phyloP scores from a whole-genome alignment of 75 land plant species.

The Picea sitchensis region DNA sequence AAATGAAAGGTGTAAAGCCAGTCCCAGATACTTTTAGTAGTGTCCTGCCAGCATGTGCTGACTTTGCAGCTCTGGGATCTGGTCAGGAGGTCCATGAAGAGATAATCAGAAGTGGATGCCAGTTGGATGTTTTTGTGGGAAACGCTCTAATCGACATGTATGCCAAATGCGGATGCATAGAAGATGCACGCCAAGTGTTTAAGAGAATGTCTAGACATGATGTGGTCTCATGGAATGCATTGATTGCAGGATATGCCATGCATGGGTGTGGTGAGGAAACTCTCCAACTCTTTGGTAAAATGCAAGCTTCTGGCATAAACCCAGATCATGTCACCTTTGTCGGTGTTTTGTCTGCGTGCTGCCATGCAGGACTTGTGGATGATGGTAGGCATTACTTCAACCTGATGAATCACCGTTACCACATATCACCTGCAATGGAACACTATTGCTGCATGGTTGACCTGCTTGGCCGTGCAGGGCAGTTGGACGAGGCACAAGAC shows the following conservation, averaged over 20 bases:
- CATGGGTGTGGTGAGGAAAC: conserved; percentile 14
- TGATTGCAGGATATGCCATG: conserved; percentile 40
- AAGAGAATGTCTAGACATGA: conserved; percentile 34
- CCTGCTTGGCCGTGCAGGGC: conserved; percentile 18
- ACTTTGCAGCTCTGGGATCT: conserved; percentile 12
- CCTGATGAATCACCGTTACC: not conserved
- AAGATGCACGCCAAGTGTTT: conserved; percentile 30
- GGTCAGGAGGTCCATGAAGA: conserved; percentile 42
- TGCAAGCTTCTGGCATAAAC: conserved; percentile 4
- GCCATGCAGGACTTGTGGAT: conserved; percentile 16
- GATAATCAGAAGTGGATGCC: conserved; percentile 19
- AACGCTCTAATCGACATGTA: conserved; percentile 45
- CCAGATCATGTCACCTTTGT: conserved; percentile 16
- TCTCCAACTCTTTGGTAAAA: conserved; percentile 11
- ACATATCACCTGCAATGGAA: conserved; percentile 6
- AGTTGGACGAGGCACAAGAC: conserved; percentile 11
- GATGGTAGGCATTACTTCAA: conserved; percentile 11
- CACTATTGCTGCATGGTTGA: conserved; percentile 16
- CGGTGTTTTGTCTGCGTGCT: conserved; percentile 8
- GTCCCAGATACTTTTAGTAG: conserved; percentile 1
- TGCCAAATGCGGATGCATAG: conserved; percentile 16
- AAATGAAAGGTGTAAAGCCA: not conserved
- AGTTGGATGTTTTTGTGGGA: conserved; percentile 23
- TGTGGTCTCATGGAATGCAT: conserved; percentile 37
- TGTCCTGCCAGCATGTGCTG: conserved; percentile 15